phyloP scores from a whole-genome alignment of 2,329 filamentous ascomycete genomes.

The Rutstroemia sp. region DNA sequence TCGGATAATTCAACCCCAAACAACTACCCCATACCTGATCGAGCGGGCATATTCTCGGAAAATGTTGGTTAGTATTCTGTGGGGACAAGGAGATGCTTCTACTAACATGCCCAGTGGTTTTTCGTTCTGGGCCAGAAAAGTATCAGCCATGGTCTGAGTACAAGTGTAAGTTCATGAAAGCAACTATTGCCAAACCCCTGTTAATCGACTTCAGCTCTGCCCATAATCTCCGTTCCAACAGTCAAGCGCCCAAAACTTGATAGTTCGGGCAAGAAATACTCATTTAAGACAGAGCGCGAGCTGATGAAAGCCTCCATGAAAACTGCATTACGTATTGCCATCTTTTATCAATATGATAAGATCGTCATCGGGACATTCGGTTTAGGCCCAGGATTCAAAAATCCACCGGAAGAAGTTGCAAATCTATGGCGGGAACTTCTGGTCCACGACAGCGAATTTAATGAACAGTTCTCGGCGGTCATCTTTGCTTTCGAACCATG shows the following conservation, averaged over 20 bases:
- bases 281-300: conserved; percentile 63
- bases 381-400: conserved; percentile 54
- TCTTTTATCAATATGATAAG: conserved; percentile 47
- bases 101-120: conserved; percentile 47
- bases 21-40: conserved; percentile 66
- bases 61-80: conserved; percentile 48
- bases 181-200: neutral
- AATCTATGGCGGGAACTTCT: conserved; percentile 60
- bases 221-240: conserved; percentile 68
- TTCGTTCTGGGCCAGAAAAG: conserved; percentile 57
- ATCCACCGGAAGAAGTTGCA: conserved; percentile 57
- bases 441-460: conserved; percentile 54
- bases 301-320: conserved; percentile 68
- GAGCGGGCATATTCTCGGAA: conserved; percentile 63
- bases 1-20: conserved; percentile 36
- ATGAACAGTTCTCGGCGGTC: conserved; percentile 53
- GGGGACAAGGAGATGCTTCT: neutral
- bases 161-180: conserved; percentile 24
- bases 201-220: conserved; percentile 37
- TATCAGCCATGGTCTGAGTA: conserved; percentile 52
- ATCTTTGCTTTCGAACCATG: conserved; percentile 58
- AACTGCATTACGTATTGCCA: conserved; percentile 62
- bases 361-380: conserved; percentile 60
- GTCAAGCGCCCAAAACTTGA: conserved; percentile 68
- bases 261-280: conserved; percentile 59